phyloP scores from a whole-genome alignment of 306 rosid genomes.

The Sicyos edulis region DNA sequence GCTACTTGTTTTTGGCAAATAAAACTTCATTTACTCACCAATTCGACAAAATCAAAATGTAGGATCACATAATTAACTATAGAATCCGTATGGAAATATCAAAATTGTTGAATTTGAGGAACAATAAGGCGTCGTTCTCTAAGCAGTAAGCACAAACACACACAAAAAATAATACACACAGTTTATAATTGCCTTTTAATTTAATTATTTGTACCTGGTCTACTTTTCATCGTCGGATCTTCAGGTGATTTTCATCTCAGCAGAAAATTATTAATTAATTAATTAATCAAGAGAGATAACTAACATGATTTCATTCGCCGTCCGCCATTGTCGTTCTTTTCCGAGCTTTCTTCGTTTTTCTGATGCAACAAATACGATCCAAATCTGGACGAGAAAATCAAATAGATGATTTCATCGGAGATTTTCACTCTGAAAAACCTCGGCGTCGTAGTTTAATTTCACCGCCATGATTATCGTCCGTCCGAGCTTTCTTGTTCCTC shows the following conservation, averaged over 20 bases:
- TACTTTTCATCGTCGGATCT: neutral
- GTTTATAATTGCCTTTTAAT: neutral
- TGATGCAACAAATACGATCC: constrained; percentile 16
- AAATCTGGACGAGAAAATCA: constrained; percentile 27
- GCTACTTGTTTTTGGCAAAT: too few species aligned
- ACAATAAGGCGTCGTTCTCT: neutral
- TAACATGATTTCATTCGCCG: neutral
- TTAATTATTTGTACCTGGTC: neutral
- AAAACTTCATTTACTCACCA: too few species aligned
- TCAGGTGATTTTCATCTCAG: neutral
- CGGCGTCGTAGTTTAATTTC: neutral
- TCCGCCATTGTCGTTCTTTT: constrained; percentile 12
- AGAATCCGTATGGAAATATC: neutral
- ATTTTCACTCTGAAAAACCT: neutral
- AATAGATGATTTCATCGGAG: constrained; percentile 33
- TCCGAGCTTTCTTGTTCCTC: constrained; percentile 37
- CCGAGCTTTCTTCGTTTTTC: constrained; percentile 40
- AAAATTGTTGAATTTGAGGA: constrained; percentile 11
- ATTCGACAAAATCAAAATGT: neutral
- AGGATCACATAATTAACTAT: constrained; percentile 1
- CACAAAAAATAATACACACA: neutral
- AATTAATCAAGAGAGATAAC: too few species aligned
- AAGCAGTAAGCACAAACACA: neutral
- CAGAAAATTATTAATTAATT: neutral
- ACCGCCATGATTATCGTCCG: constrained; percentile 9